Evolutionary conservation across 2,329 filamentous ascomycete species (phyloP).

Genomic region (Kalaharituber pfeilii): DNA sequence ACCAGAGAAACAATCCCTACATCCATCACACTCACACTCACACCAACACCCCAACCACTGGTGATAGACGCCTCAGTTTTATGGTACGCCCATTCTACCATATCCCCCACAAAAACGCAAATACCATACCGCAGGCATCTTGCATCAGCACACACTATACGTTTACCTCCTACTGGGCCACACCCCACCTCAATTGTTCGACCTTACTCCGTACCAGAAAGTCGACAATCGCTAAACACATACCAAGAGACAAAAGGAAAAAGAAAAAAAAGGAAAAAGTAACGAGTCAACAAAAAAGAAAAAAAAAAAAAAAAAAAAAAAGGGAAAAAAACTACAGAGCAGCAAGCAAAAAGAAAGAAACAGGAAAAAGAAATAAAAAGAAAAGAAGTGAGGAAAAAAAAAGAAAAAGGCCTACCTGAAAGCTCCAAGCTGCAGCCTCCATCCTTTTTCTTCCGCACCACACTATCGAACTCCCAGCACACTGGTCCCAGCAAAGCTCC

Average conservation of each 20-base stretch:
- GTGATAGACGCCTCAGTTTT: no score
- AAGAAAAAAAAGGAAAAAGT: no score
- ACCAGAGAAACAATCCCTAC: no score
- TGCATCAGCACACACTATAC: not conserved
- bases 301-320: not conserved
- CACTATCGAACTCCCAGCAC: not conserved
- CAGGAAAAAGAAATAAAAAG: not conserved
- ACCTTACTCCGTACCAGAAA: not conserved
- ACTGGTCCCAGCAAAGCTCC: not conserved
- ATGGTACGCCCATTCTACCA: not conserved
- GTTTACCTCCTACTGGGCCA: not conserved
- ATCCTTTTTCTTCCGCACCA: not conserved
- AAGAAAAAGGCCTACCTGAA: not conserved
- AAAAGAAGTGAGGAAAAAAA: not conserved
- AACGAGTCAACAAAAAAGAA: no score
- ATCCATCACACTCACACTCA: no score
- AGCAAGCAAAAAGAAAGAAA: not conserved
- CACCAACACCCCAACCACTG: no score
- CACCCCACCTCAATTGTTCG: not conserved
- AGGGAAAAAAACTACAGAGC: no score
- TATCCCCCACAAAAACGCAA: not conserved
- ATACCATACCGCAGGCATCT: not conserved
- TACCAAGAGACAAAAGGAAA: not conserved
- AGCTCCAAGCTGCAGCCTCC: not conserved
- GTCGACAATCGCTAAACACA: not conserved